A percentile compares a stretch with the other conserved stretches of the same genome.
Evolutionary conservation across 2,329 filamentous ascomycete species (phyloP).

Genomic region (Aspergillus sp.): DNA sequence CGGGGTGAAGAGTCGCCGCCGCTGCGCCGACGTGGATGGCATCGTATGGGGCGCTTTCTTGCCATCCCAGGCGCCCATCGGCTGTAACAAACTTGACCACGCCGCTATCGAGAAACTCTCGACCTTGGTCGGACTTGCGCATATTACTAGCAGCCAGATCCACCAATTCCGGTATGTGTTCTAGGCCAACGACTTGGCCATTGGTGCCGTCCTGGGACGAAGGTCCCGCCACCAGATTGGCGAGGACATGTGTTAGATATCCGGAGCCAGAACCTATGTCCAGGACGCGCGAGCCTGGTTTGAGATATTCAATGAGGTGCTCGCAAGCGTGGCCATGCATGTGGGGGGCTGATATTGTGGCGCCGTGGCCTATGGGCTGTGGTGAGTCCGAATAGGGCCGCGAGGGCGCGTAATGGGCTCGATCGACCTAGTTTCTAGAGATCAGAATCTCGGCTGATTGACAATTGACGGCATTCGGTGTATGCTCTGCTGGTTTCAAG

Average conservation of each 20-base stretch:
- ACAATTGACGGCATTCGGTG: not conserved
- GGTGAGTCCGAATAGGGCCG: constrained; percentile 72
- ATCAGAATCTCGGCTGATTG: not conserved
- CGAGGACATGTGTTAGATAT: constrained; percentile 85
- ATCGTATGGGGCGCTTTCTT: constrained; percentile 68
- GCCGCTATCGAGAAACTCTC: constrained; percentile 60
- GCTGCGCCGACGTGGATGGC: constrained; percentile 94
- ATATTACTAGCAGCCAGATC: constrained; percentile 67
- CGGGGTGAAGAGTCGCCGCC: constrained; percentile 69
- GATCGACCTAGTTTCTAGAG: constrained; percentile 66
- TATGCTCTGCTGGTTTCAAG: no score
- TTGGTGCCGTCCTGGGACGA: constrained; percentile 28
- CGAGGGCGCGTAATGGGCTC: constrained; percentile 75
- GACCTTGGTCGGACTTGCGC: constrained; percentile 60
- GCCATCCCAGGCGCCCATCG: constrained; percentile 70
- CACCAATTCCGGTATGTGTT: constrained; percentile 67
- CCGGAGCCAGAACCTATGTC: constrained; percentile 76
- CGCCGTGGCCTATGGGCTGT: constrained; percentile 65
- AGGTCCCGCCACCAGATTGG: constrained; percentile 62
- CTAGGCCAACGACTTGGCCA: constrained; percentile 66
- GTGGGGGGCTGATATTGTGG: constrained; percentile 71
- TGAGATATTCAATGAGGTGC: constrained; percentile 59
- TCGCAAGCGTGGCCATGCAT: constrained; percentile 70
- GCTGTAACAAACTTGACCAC: constrained; percentile 71
- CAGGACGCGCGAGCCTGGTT: constrained; percentile 58